Base-by-base conservation (phyloP, 495 filamentous ascomycete species). In the Cladorrhinum samala region DNA sequence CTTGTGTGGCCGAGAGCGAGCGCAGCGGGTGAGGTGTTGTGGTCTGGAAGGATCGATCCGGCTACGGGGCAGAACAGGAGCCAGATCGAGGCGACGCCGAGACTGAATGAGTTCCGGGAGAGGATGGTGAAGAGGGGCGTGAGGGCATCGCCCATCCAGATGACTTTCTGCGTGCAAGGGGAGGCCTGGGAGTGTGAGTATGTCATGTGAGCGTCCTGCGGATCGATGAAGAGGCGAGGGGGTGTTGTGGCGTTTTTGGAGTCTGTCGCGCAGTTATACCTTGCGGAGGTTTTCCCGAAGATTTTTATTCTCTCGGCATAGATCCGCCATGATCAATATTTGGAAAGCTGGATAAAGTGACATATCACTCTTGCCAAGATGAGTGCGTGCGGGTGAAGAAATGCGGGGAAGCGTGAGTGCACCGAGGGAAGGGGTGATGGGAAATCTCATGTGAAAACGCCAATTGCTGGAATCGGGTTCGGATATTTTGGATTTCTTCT, bases 1-100 rank as follows among this genome's bases (percentile, higher is more conserved):
- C 82, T 86, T 69, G 65, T 89, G 0, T 93, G 88, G 88, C 88
- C 88, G n/a, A 74, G 88, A 9, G 78, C 78, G 1, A 75, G 72
- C 50, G 88, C 85, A 6, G 86, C 83, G 0, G 87, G 74, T 38
- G 88, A 91, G 68, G 83, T 89, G 8, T 72, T 91, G 24, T 92
- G 88, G 88, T 83, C 77, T 25, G 87, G 86, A 11, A 67, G 81
- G 16, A 69, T 72, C 41, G 82, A 87, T 59, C 25, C 36, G 11
- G 76, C 72, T 0, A 50, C 67, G 14, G 85, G 86, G 3, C 60
- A 75, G 51, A 87, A 86, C 64, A 72, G 85, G 49, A 85, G 77
- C 42, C 83, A 86, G 67, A 56, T 84, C 13, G 77, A 81, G 49
- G 86, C 83, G 5, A 73, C 70, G 49, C 84, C 81, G 27, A 72